Evolutionary conservation across 1,284 basidiomycete species (phyloP).

Genomic region (Malassezia dermatis): DNA sequence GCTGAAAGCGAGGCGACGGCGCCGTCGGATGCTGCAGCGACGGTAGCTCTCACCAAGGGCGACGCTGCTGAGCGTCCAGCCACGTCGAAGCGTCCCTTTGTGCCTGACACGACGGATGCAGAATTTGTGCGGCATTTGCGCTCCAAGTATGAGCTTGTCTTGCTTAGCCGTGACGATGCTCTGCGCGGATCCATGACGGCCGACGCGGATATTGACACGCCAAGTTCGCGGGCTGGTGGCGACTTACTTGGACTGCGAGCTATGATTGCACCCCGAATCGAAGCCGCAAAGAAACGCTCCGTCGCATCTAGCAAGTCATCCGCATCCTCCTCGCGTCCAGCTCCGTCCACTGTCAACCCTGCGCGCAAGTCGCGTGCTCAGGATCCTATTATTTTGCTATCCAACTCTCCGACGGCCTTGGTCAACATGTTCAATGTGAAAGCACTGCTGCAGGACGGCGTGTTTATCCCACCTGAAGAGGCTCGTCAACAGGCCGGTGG

Average conservation of each 20-base stretch:
- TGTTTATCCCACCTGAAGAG: slow-evolving; percentile 53
- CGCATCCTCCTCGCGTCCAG: slow-evolving; percentile 10
- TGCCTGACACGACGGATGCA: slow-evolving; percentile 32
- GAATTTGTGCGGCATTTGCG: slow-evolving; percentile 41
- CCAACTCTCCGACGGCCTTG: slow-evolving; percentile 83
- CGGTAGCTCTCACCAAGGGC: not conserved
- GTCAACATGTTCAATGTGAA: slow-evolving; percentile 98
- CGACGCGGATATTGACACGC: not conserved
- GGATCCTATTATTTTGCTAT: slow-evolving; percentile 87
- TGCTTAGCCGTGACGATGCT: slow-evolving; percentile 33
- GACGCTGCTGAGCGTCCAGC: not conserved
- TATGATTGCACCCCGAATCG: slow-evolving; percentile 26
- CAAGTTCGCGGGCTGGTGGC: not conserved
- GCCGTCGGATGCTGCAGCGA: not conserved
- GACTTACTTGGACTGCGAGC: slow-evolving; percentile 26
- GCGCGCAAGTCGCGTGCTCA: slow-evolving; percentile 37
- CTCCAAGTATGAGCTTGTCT: slow-evolving; percentile 28
- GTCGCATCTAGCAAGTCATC: slow-evolving; percentile 20
- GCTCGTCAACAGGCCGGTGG: slow-evolving; percentile 36
- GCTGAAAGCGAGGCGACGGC: not conserved
- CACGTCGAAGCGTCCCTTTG: slow-evolving; percentile 32
- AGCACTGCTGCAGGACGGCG: slow-evolving; percentile 76
- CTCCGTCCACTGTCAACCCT: slow-evolving; percentile 7
- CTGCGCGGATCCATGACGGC: slow-evolving; percentile 20
- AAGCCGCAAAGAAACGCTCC: slow-evolving; percentile 21